Conservation (phyloP, 1,139 yeast species). For the Geotrichum citri-aurantii region DNA sequence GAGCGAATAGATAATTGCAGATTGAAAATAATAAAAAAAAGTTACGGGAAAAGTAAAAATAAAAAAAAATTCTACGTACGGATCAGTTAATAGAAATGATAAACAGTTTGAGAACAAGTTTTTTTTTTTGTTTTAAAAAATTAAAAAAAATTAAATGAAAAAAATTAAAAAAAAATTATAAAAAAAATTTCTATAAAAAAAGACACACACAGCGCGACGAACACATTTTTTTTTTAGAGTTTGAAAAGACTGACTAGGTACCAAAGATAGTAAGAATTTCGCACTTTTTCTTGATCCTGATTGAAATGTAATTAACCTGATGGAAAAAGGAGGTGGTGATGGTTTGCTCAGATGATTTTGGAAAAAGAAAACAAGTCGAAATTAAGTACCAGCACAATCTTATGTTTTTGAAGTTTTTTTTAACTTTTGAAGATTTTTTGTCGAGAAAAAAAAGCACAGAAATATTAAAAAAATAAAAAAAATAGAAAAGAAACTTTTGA, state of each 20-base stretch:
- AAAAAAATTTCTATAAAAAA: neutral
- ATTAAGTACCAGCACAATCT: slow-evolving; percentile 1
- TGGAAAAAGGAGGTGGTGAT: neutral
- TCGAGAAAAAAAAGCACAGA: neutral
- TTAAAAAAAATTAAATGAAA: neutral
- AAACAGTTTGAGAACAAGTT: neutral
- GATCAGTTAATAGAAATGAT: no score
- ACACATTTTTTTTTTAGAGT: neutral
- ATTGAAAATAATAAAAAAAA: no score
- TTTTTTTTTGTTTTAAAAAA: neutral
- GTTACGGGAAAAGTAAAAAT: no score
- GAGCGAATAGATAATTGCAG: no score
- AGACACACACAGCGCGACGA: neutral
- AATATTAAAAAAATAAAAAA: neutral
- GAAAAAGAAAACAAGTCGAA: neutral
- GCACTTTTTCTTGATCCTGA: neutral
- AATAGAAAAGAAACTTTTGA: neutral
- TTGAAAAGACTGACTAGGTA: neutral
- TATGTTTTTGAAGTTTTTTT: neutral
- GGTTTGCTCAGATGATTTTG: neutral
- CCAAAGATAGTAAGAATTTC: neutral
- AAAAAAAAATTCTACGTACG: neutral
- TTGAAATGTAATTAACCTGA: neutral
- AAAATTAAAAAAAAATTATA: neutral
- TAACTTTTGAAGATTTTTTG: neutral